Base-by-base conservation (phyloP, 2,329 filamentous ascomycete species). In the Clarireedia monteithiana region DNA sequence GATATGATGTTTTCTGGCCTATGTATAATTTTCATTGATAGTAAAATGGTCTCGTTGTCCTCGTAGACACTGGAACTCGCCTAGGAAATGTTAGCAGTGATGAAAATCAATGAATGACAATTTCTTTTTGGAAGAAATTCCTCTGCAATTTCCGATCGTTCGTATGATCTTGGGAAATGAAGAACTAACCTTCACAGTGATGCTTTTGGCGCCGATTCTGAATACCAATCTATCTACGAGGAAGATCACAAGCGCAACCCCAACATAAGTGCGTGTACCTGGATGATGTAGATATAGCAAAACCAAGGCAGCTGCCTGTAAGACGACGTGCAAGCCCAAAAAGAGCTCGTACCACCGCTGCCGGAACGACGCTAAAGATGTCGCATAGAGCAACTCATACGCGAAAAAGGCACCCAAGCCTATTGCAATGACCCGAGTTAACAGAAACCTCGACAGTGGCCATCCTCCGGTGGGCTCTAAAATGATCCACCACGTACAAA, bases 261-360 rank as follows among this genome's bases (percentile, higher is more conserved):
- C 67, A 24, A 84, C 78, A 59, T 82, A 87, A 0, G 77, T 74
- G 17, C 75, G 71, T 6, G 74, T 74, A 5, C 72, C 76, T 52
- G 67, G 68, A 64, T 81, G 81, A 62, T 87, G 84, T 52, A 85
- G 75, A 69, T 74, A 86, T 6, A 86, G 67, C 50, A 85, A 77
- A 0, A 70, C 69, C 10, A 86, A 71, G 0, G 77, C 82, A 3
- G 73, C 70, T 5, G 76, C 63, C 64, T 86, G 83, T 10, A 86
- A 70, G 9, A 79, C 52, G 38, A 86, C 73, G 63, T 86, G 84
- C 2, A 74, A 67, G 0, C 73, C 79, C 2, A 86, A 71, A 62
- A 86, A 86, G 0, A 82, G 54, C 68, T 86, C 83, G 64, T 86
- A 86, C 73, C 77, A 84, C 24, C 75, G 71, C 62, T 78, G 74